Evolutionary conservation across 495 filamentous ascomycete species (phyloP).

Genomic region (Penicillium taxi): DNA sequence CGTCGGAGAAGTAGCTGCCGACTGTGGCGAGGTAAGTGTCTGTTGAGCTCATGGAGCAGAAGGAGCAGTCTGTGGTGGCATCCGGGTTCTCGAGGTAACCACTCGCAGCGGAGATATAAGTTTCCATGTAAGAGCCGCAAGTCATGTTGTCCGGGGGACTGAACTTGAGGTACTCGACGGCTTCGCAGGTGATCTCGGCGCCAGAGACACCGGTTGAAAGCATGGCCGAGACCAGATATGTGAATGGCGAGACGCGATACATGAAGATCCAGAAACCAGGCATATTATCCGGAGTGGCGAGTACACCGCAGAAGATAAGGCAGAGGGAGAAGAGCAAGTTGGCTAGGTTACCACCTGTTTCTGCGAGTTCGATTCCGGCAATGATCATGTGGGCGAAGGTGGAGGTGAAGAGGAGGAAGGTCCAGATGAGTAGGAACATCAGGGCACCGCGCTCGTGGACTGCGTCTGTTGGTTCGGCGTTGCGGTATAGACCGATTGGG

Average conservation of each 20-base stretch:
- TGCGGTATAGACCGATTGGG: conserved; percentile 54
- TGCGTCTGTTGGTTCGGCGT: conserved; percentile 37
- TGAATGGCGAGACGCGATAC: conserved; percentile 69
- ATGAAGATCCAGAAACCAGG: conserved; percentile 80
- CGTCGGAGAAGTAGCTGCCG: conserved; percentile 45
- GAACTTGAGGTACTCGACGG: conserved; percentile 50
- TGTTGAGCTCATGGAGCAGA: conserved; percentile 53
- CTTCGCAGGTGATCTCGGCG: conserved; percentile 47
- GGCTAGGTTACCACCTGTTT: conserved; percentile 54
- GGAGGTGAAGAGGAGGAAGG: conserved; percentile 51
- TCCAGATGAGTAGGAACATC: conserved; percentile 50
- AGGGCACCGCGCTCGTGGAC: conserved; percentile 47
- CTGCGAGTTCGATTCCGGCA: conserved; percentile 53
- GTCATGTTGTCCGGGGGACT: conserved; percentile 39
- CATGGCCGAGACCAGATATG: conserved; percentile 60
- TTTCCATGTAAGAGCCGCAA: conserved; percentile 49
- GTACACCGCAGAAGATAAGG: conserved; percentile 58
- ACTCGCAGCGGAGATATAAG: conserved; percentile 40
- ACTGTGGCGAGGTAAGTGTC: conserved; percentile 53
- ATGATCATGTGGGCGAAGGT: conserved; percentile 62
- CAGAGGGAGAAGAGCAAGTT: conserved; percentile 55
- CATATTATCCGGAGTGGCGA: conserved; percentile 52
- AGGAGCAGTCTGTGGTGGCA: conserved; percentile 49
- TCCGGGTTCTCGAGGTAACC: conserved; percentile 49
- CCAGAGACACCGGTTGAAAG: conserved; percentile 55